Conservation (phyloP, 2,329 filamentous ascomycete species). For the Pseudocercospora cruenta region DNA sequence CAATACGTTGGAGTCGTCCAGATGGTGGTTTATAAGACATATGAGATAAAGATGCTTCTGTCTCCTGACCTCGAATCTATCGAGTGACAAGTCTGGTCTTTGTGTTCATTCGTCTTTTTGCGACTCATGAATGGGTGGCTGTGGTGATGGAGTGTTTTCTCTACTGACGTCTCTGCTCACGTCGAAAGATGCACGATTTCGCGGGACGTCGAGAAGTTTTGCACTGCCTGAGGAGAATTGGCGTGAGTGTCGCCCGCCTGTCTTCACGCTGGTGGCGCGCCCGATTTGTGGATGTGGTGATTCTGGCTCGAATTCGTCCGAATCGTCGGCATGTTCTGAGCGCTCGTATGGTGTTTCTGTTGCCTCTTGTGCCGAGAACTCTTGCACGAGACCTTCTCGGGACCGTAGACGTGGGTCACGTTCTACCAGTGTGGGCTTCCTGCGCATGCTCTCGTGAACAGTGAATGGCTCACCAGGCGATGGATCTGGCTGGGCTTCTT, state of each 20-base stretch:
- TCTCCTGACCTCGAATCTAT: conserved; percentile 6
- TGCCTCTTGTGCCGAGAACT: conserved; percentile 47
- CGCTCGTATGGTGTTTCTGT: conserved; percentile 17
- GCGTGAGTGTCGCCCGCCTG: conserved; percentile 63
- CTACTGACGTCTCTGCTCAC: conserved; percentile 8
- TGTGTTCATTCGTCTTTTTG: conserved; percentile 7
- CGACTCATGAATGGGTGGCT: conserved; percentile 11
- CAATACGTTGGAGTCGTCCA: neutral
- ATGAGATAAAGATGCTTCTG: conserved; percentile 3
- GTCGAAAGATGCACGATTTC: conserved; percentile 14
- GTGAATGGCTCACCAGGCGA: conserved; percentile 29
- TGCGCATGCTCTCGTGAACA: conserved; percentile 54
- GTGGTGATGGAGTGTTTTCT: conserved; percentile 15
- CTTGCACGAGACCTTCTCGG: conserved; percentile 62
- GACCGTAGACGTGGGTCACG: conserved; percentile 62
- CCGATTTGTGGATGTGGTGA: conserved; percentile 47
- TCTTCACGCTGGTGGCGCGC: conserved; percentile 72
- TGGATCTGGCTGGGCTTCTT: conserved; percentile 16
- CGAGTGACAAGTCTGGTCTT: neutral
- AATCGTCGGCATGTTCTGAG: conserved; percentile 30
- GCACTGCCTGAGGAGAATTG: conserved; percentile 80
- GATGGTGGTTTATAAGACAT: neutral
- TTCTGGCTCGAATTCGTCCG: conserved; percentile 27
- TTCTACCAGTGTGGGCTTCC: conserved; percentile 68
- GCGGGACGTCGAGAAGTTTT: conserved; percentile 64